Base-by-base conservation (phyloP, 2,329 filamentous ascomycete genomes). In the Epichloe festucae region DNA sequence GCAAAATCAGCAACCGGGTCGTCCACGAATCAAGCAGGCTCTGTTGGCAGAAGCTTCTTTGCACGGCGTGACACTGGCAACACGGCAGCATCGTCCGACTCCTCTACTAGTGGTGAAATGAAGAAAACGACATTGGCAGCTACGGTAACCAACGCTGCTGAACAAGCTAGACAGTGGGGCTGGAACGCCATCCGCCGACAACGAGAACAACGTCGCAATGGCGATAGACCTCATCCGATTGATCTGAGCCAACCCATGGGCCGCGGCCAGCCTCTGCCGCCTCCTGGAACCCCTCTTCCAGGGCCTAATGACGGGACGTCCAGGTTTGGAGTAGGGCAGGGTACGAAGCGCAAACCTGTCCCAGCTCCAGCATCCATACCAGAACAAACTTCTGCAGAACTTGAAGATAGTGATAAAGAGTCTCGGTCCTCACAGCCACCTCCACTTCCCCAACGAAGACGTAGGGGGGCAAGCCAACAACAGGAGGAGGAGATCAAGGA, bases 281-380 rank as follows among this genome's bases (percentile, higher is more conserved):
- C 89, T 8, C 87, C 85, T 2, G 89, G 89, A 2, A 82, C 78
- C 44, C 89, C 89, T 3, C 73, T 95, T 1, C 89, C 89, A 5
- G 62, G 66, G 2, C 79, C 74, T 42, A 84, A 84, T 1, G 79
- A 82, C 38, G 78, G 74, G 50, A 77, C 73, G 52, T 75, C 78
- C 6, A 80, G 78, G 60, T 76, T 77, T 44, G 77, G 75, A 46
- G 71, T 76, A 15, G 77, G 73, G 53, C 73, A 73, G 31, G 72
- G 82, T 1, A 78, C 82, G 3, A 83, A 79, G 62, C 74, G 84
- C n/a, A 88, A 85, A 59, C 75, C 81, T 2, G 67, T 84, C 8
- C 74, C 81, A 2, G 67, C 84, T 7, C 68, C 76, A 39, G 65
- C 74, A 19, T 66, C 73, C 21, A 43, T 53, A 5, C 49, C 57